Evolutionary conservation across 2,329 filamentous ascomycete genomes (phyloP), one percentile per base, ranked within the genome.

Genomic region (Calcarisporium arbuscula): DNA sequence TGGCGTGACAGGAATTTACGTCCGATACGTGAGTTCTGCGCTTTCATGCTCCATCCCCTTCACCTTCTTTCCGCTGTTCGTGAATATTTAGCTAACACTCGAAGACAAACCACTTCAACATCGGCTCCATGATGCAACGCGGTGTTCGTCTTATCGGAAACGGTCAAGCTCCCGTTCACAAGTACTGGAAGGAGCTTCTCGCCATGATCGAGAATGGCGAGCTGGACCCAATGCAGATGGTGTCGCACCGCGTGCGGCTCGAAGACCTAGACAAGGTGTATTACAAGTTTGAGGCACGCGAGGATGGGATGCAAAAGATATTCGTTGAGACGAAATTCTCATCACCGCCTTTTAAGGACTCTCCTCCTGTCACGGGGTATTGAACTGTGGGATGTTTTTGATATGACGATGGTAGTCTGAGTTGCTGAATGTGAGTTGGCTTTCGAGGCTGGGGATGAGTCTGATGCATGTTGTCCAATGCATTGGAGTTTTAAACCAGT

Each of bases 171-270:
- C 86, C 86, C 0, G 85, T 94, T 0, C 85, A 90, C 49, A 75
- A 80, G 50, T 92, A 94, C 63, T 94, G 85, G 87, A 69, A 86
- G 17, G 73, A 84, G 4, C 66, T 94, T n/a, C 67, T 92, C 29
- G 62, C 73, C 41, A 63, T 66, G 58, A 82, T 94, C 41, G 71
- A 80, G 48, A 68, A 67, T 16, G 77, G 78, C 20, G 70, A 80
- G 44, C 75, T 94, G 27, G 78, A 94, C 40, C 84, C 85, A 0
- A 59, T 82, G 22, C 78, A 84, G 54, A 94, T 94, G 85, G 66
- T 94, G 2, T 83, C 80, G 7, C 86, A 94, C 57, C 79, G 86
- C 10, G 75, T 87, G 34, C 69, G 72, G 19, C 68, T 94, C 4
- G 82, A 90, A 41, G 83, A 89, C 46, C 69, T 83, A 39, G 78